Evolutionary conservation across 768 basidiomycete genomes (phyloP), one percentile per base, ranked within the genome.

Genomic region (Serendipita sp.): DNA sequence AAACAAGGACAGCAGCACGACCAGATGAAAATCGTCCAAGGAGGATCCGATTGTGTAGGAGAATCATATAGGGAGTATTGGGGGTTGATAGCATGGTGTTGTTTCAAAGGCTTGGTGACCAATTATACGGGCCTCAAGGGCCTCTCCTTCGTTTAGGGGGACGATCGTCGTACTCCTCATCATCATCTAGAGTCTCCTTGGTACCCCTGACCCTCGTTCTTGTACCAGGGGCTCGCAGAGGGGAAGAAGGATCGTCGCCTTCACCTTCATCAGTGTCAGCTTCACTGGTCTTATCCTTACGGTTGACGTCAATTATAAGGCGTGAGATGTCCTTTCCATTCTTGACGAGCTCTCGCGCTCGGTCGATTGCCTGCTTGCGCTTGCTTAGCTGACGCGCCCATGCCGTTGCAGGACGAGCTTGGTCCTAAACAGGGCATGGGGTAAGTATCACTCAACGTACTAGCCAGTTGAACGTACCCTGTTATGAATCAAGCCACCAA

Each of bases 361-460:
- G 28, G 35, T 60, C 56, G 32, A 60, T 60, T 10, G 56, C 56
- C 34, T 60, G 56, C 56, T 60, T 60, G 28, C 56, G 56, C 37
- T 60, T 60, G 56, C 56, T 60, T 8, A 60, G 28, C 30, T 60
- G 56, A 38, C 56, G 56, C 10, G 56, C 28, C 56, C 56, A 60
- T 10, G 56, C 56, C 18, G 56, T 34, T 4, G 56, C 56, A 8
- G 28, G 56, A 28, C 56, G 56, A 37, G 56, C 37, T 34, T 32
- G 37, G 37, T 38, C 56, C 56, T 60, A 18, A 18, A 46, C 18
- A 18, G 18, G 30, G 30, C n/a, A n/a, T 7, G 8, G n/a, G 5
- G 48, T 32, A 51, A 51, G 18, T n/a, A 8, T 8, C 7, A 8
- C 48, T 32, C 7, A 18, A n/a, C 8, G 8, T 24, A 11, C n/a